phyloP scores from a whole-genome alignment of 768 basidiomycete genomes.

The Tephrocybe sp. region DNA sequence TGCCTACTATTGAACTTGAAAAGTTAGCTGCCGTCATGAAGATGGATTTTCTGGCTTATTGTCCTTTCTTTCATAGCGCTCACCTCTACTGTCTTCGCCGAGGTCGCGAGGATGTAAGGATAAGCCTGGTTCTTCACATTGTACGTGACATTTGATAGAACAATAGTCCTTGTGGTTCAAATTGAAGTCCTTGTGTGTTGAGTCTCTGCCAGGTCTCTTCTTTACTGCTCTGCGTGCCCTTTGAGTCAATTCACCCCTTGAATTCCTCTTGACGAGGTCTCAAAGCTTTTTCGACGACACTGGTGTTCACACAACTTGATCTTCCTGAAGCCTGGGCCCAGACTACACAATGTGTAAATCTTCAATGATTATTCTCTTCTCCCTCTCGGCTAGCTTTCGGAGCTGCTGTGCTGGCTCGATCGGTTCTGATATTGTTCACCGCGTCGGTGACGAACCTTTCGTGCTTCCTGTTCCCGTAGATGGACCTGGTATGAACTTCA shows the following conservation, averaged over 20 bases:
- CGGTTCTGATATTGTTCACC: not conserved
- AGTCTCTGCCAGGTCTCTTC: not conserved
- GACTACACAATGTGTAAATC: slow-evolving; percentile 5
- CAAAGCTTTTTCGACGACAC: not conserved
- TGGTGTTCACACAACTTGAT: not conserved
- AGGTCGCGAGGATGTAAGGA: not conserved
- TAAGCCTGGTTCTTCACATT: not conserved
- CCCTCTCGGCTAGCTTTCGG: slow-evolving; percentile 8
- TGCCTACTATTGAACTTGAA: not conserved
- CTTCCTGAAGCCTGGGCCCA: slow-evolving; percentile 1
- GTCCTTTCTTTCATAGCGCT: not conserved
- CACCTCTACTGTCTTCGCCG: not conserved
- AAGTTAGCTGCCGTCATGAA: not conserved
- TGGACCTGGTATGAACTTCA: slow-evolving; percentile 14
- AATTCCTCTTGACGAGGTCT: slow-evolving; percentile 16
- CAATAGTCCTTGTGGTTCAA: not conserved
- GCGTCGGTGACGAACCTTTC: slow-evolving; percentile 15
- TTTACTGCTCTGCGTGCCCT: not conserved
- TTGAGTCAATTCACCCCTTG: not conserved
- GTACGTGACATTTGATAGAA: not conserved
- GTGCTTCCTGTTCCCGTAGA: slow-evolving; percentile 19
- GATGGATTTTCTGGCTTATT: not conserved
- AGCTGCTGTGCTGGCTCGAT: slow-evolving; percentile 8
- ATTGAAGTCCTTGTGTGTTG: not conserved
- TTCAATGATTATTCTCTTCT: slow-evolving; percentile 1